A percentile compares a stretch with the other conserved stretches of the same genome.
phyloP scores from a whole-genome alignment of 257 asterid genomes.

The Echites panduratus region DNA sequence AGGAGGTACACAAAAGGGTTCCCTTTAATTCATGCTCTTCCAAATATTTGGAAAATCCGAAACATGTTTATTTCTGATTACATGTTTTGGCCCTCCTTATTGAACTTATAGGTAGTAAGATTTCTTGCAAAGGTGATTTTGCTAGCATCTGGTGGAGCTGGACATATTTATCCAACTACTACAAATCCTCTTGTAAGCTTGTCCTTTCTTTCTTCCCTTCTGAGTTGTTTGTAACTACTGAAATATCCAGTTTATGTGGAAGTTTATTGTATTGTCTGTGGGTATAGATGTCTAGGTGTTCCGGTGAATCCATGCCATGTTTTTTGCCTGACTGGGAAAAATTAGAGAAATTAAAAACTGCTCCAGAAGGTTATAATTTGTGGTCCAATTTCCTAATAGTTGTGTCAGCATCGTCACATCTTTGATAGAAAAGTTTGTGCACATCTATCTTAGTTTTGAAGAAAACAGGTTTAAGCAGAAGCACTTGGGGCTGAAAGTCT shows the following conservation, averaged over 20 bases:
- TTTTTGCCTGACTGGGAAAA: not conserved
- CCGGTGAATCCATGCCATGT: not conserved
- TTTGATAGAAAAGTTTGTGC: not conserved
- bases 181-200: conserved; percentile 82
- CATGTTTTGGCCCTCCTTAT: conserved; percentile 9
- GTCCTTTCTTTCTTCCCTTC: conserved; percentile 12
- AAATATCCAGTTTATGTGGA: not conserved
- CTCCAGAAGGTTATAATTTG: not conserved
- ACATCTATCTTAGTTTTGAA: not conserved
- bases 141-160: conserved; percentile 99
- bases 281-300: not conserved
- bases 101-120: conserved; percentile 65
- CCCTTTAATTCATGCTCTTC: conserved; percentile 8
- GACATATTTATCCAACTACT: conserved; percentile 93
- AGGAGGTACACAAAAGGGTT: conserved; percentile 45
- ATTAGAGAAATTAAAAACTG: not conserved
- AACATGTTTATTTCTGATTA: not conserved
- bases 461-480: no score
- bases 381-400: not conserved
- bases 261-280: not conserved
- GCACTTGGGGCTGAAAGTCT: no score
- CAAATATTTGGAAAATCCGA: conserved; percentile 1
- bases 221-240: not conserved
- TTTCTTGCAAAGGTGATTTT: conserved; percentile 84
- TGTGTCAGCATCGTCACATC: not conserved